Conservation (phyloP, 257 asterid genomes). For the Solanum gracilifrons region DNA sequence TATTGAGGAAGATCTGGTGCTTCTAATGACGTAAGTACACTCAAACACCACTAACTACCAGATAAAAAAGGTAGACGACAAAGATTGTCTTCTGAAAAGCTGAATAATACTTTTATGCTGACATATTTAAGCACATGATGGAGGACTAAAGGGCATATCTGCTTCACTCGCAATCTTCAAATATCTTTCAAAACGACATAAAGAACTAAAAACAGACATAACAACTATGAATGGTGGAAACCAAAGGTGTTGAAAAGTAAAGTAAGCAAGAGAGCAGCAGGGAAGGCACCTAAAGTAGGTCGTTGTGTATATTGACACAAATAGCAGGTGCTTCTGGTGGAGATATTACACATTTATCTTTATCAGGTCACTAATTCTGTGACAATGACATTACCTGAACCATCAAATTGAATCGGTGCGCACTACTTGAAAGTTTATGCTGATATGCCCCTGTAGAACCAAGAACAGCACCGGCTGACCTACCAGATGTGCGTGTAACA, state of each 20-base stretch:
- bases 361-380: neutral
- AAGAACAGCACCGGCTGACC: slow-evolving; percentile 36
- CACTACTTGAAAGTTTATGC: slow-evolving; percentile 89
- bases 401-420: slow-evolving; percentile 90
- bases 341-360: neutral
- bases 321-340: neutral
- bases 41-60: neutral
- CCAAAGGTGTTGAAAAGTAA: neutral
- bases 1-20: neutral
- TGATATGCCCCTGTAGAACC: slow-evolving; percentile 41
- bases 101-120: neutral
- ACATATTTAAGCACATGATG: neutral
- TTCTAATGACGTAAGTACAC: neutral
- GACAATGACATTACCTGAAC: slow-evolving; percentile 60
- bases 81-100: neutral
- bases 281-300: neutral
- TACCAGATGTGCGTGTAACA: slow-evolving; percentile 53
- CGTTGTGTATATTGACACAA: neutral
- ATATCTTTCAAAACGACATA: neutral
- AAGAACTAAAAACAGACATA: neutral
- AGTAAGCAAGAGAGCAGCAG: neutral
- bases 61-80: neutral
- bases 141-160: neutral
- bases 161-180: neutral
- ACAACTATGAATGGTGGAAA: neutral